phyloP scores from a whole-genome alignment of 163 green algal genomes.

The Trebouxiophyceae sp. region DNA sequence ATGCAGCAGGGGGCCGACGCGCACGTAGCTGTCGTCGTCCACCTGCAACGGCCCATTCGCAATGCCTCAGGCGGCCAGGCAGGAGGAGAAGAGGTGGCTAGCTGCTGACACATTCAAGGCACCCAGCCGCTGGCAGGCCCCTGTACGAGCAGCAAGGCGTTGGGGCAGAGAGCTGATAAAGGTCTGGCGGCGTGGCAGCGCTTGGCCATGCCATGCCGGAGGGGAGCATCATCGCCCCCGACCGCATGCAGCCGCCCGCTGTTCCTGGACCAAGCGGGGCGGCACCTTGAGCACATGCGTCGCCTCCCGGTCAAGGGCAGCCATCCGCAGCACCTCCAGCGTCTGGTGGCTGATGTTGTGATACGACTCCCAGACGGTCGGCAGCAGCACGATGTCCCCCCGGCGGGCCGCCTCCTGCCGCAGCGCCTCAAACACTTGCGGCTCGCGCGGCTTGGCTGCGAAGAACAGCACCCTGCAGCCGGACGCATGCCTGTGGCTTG shows the following conservation, averaged over 20 bases:
- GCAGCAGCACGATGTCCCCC: conserved; percentile 32
- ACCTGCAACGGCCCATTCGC: conserved; percentile 6
- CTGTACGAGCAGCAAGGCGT: no score
- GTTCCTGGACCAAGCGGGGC: no score
- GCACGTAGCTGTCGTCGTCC: conserved; percentile 43
- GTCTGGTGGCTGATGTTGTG: conserved; percentile 47
- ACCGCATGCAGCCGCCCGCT: no score
- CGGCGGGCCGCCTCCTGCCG: conserved; percentile 17
- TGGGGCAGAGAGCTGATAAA: no score
- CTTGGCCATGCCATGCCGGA: no score
- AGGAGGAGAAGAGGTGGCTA: no score
- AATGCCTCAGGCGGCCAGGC: background rate
- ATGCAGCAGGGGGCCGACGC: conserved; percentile 17
- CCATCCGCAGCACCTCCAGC: conserved; percentile 26
- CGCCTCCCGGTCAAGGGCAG: conserved; percentile 13
- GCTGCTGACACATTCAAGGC: no score
- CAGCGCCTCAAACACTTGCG: conserved; percentile 16
- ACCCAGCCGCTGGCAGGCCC: no score
- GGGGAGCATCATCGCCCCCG: no score
- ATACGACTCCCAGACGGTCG: conserved; percentile 24
- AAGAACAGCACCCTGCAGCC: conserved; percentile 18
- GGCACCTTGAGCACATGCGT: conserved; percentile 39
- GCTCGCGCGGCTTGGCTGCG: conserved; percentile 16
- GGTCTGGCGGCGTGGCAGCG: no score
- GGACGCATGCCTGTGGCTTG: background rate